Evolutionary conservation across 1,284 basidiomycete species (phyloP), one percentile per base, ranked within the genome.

Genomic region (Phellopilus nigrolimitatus): DNA sequence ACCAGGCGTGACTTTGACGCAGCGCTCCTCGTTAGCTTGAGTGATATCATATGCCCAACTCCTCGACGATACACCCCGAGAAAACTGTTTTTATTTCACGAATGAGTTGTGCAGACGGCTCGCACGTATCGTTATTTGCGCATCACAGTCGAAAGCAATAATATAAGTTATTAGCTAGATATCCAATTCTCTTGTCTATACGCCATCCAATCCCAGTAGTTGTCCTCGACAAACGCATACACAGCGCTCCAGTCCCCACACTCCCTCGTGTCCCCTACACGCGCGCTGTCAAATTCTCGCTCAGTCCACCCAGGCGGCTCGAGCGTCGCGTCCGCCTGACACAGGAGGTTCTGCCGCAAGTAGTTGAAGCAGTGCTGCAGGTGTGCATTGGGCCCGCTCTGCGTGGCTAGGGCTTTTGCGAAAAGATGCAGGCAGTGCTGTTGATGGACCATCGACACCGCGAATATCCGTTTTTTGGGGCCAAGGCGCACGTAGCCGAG

Each of bases 361-460:
- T 73, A 73, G 54, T 71, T 71, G 44, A 72, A 63, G 59, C 73
- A 75, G 56, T 75, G 75, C 22, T 25, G 42, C 38, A 38, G 15
- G 31, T 49, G 47, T 1, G 24, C 22, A 28, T 24, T 24, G 15
- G 37, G 33, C 10, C 12, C 9, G 27, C 30, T 15, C 6, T n/a
- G 37, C 13, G 41, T 13, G 37, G 21, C 47, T 8, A 49, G 13
- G 37, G 37, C 42, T 15, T 2, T 17, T 19, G 30, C 30, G 17
- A 49, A 31, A 27, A 27, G 21, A 30, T 30, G 36, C 7, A 54
- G 40, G 30, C 48, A 54, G 40, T 54, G 52, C 19, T 45, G 31
- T 31, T 54, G 48, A 22, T 54, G 52, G 24, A 15, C 24, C 47
- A 54, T 51, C 9, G 52, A 50, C 2, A 51, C 47, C 24, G 25